Evolutionary conservation across 164 flowering plant genomes (phyloP).

Genomic region (Umbilicus rupestris): DNA sequence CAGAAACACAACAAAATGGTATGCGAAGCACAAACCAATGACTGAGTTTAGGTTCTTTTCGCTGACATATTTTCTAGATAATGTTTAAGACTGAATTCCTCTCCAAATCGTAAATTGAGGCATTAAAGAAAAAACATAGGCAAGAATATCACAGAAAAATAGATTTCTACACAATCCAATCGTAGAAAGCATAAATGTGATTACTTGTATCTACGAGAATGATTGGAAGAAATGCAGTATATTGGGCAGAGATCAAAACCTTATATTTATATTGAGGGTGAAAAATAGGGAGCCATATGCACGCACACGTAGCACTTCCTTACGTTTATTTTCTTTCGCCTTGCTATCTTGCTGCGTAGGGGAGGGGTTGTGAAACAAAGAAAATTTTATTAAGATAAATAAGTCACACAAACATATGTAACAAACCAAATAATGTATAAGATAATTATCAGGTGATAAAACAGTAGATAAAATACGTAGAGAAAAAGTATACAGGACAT

Average conservation of each 20-base stretch:
- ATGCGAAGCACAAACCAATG: too few species aligned
- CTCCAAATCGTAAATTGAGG: background rate
- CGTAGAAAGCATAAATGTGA: background rate
- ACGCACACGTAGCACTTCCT: slow-evolving; percentile 74
- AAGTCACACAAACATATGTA: background rate
- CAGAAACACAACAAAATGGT: background rate
- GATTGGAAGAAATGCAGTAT: background rate
- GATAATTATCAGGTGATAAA: background rate
- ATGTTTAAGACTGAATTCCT: too few species aligned
- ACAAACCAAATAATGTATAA: background rate
- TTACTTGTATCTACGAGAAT: background rate
- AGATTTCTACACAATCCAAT: background rate
- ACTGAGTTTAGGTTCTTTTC: too few species aligned
- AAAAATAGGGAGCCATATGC: slow-evolving; percentile 85
- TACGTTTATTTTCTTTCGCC: slow-evolving; percentile 36
- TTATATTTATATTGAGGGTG: slow-evolving; percentile 75
- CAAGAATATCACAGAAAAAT: background rate
- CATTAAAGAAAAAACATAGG: background rate
- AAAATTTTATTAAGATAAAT: background rate
- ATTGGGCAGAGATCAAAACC: slow-evolving; percentile 29
- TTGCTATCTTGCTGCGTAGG: slow-evolving; percentile 32
- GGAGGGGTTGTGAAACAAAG: slow-evolving; percentile 16
- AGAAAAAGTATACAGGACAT: too few species aligned
- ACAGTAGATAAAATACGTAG: too few species aligned
- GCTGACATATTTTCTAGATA: too few species aligned